Base-by-base conservation (phyloP, 225 moss, liverwort and hornwort genomes). In the Physcomitrium patens region DNA sequence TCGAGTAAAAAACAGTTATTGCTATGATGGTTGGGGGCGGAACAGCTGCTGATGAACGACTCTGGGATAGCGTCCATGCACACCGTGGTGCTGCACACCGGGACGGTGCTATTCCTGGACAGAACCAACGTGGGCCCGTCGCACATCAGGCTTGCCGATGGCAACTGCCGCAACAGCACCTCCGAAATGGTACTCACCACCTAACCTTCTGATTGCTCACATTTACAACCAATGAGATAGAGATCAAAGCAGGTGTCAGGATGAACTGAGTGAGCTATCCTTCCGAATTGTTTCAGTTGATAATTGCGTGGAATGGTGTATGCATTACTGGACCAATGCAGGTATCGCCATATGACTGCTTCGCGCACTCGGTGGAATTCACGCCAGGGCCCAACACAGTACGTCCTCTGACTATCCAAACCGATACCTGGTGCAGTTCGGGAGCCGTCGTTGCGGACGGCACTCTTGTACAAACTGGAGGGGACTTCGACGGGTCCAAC, bases 371-470 rank as follows among this genome's bases (percentile, higher is more conserved):
- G 11, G 71, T 20, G 11, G 80, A 80, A 57, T 86, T 86, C 53
- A 78, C 67, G 0, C 82, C 71, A 10, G 77, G 68, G 45, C 24
- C 79, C 13, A 82, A 82, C 10, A 73, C 77, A 0, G 74, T 80
- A 37, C 79, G 86, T 1, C 77, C 86, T 0, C 63, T 86, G 19
- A 80, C 77, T 7, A 77, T 86, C 49, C 17, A 66, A 12, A 83
- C 86, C 9, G 80, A 86, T 12, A 86, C 86, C 22, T 86, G 82
- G 82, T 86, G 86, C 22, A 82, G 82, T 62, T 83, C 79, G 0
- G 81, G 76, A 27, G 62, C 66, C 20, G 73, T 76, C 43, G 22
- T 55, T 0, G 46, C 68, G 0, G 82, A 86, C 0, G 82, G 86
- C 22, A 80, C 86, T 20, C 74, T 86, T 7, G 68, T 86, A 4